These are phyloP conservation scores for Hymenoscyphus salicellus DNA, from an alignment of 2,329 filamentous ascomycete species.

Conservation along the genomic window DNA sequence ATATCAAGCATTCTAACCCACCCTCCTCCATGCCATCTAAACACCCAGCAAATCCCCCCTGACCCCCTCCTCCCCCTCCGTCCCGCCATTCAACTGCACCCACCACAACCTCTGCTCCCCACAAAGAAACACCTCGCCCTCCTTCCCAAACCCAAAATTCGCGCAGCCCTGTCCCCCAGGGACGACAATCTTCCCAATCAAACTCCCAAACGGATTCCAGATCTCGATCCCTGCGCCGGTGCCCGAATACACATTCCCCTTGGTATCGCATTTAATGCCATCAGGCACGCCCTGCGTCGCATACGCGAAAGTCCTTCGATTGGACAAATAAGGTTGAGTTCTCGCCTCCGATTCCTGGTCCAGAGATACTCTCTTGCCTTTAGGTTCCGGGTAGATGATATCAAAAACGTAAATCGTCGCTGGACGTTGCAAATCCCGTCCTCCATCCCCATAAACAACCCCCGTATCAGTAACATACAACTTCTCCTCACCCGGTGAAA, in stretches of 20 bases:
- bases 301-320: slow-evolving; percentile 51
- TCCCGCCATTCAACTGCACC: slow-evolving; percentile 20
- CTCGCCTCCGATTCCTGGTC: too few species aligned
- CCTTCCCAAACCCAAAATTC: slow-evolving; percentile 34
- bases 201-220: slow-evolving; percentile 47
- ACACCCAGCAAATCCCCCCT: neutral
- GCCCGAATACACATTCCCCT: slow-evolving; percentile 55
- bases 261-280: slow-evolving; percentile 53
- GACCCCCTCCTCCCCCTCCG: slow-evolving; percentile 12
- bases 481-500: slow-evolving; percentile 37
- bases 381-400: slow-evolving; percentile 28
- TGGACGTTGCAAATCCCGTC: slow-evolving; percentile 29
- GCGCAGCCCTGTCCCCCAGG: slow-evolving; percentile 24
- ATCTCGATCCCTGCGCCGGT: slow-evolving; percentile 55
- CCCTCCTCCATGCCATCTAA: too few species aligned
- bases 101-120: slow-evolving; percentile 30
- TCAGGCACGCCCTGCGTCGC: slow-evolving; percentile 54
- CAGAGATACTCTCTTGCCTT: too few species aligned
- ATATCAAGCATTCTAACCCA: too few species aligned
- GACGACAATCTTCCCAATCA: slow-evolving; percentile 49
- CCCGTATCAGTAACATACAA: slow-evolving; percentile 46
- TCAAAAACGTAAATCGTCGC: slow-evolving; percentile 49
- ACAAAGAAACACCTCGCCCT: slow-evolving; percentile 31
- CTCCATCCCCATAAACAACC: slow-evolving; percentile 33
- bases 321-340: slow-evolving; percentile 22